Evolutionary conservation across 2,329 filamentous ascomycete species (phyloP), one percentile per base, ranked within the genome.

Genomic region (Calonectria fujianensis): DNA sequence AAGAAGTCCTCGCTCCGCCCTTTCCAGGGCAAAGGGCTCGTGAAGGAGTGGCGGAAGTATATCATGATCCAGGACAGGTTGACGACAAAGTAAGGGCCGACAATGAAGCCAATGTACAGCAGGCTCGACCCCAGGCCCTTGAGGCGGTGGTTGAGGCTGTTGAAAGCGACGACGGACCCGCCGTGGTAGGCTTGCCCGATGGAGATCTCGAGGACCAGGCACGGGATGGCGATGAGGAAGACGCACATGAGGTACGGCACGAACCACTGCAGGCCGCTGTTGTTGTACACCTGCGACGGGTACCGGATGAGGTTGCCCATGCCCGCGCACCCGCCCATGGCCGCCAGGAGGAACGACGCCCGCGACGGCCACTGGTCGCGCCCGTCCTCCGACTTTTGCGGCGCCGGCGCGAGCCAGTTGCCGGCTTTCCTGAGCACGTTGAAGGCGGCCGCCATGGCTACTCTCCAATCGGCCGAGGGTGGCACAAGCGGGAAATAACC

Each of bases 161-260:
- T 88, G 80, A 87, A 91, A 6, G 90, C 89, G 69, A 91, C 88
- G 50, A 90, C 88, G 4, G 87, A 88, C 16, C 90, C 90, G 50
- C 89, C 89, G 16, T 89, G 89, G 78, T 91, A 90, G 6, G 90
- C 89, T 78, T 91, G 94, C 61, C 95, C 95, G 68, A 94, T 95
- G 69, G 94, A 94, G 66, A 91, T 90, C 79, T 92, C 90, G 29
- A 91, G 86, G 16, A 91, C 86, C 48, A 91, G 85, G 0, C 88
- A 86, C 0, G 90, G 90, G 57, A 91, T 91, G 48, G 90, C 90
- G 72, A 92, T 86, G 14, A 91, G 81, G 72, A 90, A 88, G 20
- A 91, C 86, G 8, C 89, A 88, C 71, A 91, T 83, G 6, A 91
- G 80, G 75, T 91, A 92, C 0, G 90, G 90, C 24, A 91, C 88